Conservation (phyloP, 164 flowering plant species). For the Kingdonia uniflora region DNA sequence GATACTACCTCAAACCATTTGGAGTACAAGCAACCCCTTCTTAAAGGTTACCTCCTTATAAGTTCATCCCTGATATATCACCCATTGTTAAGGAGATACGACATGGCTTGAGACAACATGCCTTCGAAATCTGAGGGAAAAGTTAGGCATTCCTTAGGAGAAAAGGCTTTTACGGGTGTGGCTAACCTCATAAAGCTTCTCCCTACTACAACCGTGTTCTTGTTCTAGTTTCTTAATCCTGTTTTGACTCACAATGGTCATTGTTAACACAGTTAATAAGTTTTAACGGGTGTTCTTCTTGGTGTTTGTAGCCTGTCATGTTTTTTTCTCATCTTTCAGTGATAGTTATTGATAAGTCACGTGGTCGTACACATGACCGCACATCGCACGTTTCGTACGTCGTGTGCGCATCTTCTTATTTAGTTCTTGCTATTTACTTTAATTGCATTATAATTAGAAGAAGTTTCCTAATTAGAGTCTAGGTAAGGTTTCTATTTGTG, state of each 20-base stretch:
- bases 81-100: too few species aligned
- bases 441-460: too few species aligned
- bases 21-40: slow-evolving; percentile 2
- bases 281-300: slow-evolving; percentile 36
- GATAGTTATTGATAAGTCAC: too few species aligned
- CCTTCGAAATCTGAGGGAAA: not conserved
- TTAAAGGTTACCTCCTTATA: not conserved
- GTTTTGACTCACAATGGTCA: slow-evolving; percentile 63
- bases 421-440: too few species aligned
- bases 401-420: too few species aligned
- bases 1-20: slow-evolving; percentile 4
- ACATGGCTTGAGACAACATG: not conserved
- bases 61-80: too few species aligned
- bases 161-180: slow-evolving; percentile 28
- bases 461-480: too few species aligned
- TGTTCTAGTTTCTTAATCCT: slow-evolving; percentile 67
- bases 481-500: too few species aligned
- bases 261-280: slow-evolving; percentile 48
- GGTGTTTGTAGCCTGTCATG: slow-evolving; percentile 42
- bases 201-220: slow-evolving; percentile 77
- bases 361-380: too few species aligned
- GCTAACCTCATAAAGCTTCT: slow-evolving; percentile 70
- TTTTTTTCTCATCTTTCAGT: slow-evolving; percentile 55
- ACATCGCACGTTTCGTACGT: too few species aligned
- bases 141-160: slow-evolving; percentile 2